Evolutionary conservation across 805 yeast genomes (phyloP), one percentile per base, ranked within the genome.

Genomic region (Saturnispora kantuleensis): DNA sequence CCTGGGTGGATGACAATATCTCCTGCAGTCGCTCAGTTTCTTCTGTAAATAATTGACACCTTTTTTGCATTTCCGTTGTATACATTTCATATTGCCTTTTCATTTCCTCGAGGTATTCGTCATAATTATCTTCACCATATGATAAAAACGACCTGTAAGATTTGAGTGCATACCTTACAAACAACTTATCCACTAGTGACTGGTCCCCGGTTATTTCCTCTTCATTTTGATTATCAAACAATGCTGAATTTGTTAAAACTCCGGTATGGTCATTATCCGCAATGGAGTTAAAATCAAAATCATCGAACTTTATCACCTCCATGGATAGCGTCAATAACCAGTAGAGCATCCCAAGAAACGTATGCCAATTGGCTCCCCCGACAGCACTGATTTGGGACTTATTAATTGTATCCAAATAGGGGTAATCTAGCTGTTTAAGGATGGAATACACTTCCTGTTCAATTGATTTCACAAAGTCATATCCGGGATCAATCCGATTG

Each of bases 351-450:
- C 93, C 95, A 35, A 88, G 60, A 51, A 86, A 84, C 7, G 74
- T 73, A 10, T 85, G 87, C 96, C 96, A 88, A 52, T 79, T 79
- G 40, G 82, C 79, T 2, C 95, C 95, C 5, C 96, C 96, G 10
- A 86, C 96, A 0, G 96, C 96, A 33, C 88, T 77, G 33, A 88
- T 80, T 57, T 86, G 94, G 1, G 93, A 81, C 56, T 88, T 81
- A 60, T 82, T 84, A 34, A 89, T 79, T 0, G 84, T 68, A 35
- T 84, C 94, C 47, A 86, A 61, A 58, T 81, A 86, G 1, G 97
- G 96, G 55, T 88, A 88, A 40, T 75, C 76, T 48, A 87, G 59
- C 32, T 69, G 70, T 56, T 77, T 81, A 53, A 88, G 64, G 15
- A 85, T 64, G 15, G 74, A 70, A 49, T 79, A 82, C 3, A 87